Evolutionary conservation across 1,284 basidiomycete genomes (phyloP), one percentile per base, ranked within the genome.

Genomic region (Apiotrichum sp.): DNA sequence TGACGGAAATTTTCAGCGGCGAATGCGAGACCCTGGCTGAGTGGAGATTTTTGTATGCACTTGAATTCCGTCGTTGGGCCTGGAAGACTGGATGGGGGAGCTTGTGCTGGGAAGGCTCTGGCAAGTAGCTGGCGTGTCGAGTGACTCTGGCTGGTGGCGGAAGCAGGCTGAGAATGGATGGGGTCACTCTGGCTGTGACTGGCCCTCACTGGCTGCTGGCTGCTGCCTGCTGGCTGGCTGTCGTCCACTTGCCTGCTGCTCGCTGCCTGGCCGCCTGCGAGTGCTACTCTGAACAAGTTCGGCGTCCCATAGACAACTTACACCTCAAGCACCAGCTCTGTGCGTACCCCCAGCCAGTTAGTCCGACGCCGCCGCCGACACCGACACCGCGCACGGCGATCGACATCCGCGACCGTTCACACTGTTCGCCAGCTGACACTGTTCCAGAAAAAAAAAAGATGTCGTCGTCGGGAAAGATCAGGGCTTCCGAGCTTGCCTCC

Each of bases 401-500:
- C 40, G 14, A 41, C 44, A 33, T 5, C 4, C 32, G 14, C 36
- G 36, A 38, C 22, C 22, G 22, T 22, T 22, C 22, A 22, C 22
- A 22, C 22, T 22, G 22, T 13, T 38, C 31, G 29, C 43, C 38
- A 5, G 32, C 59, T 49, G 29, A 57, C 53, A n/a, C 44, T 39
- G 39, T 9, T 29, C 5, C 49, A 61, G 55, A 41, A 41, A 41
- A 41, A 41, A 41, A 41, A 44, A 57, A 70, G 63, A 76, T 73
- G 73, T 69, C 72, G 60, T 69, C 70, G 54, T 70, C 70, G 55
- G 73, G 70, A 62, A 79, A 79, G 83, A 90, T 96, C 81, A 91
- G 93, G 84, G 92, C 93, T 73, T 92, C 93, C 83, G 93, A 96
- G 80, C 91, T 97, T 78, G 91, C 93, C 80, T 91, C 89, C 79